Evolutionary conservation across 495 filamentous ascomycete genomes (phyloP), one percentile per base, ranked within the genome.

Genomic region (Cercophora newfieldiana): DNA sequence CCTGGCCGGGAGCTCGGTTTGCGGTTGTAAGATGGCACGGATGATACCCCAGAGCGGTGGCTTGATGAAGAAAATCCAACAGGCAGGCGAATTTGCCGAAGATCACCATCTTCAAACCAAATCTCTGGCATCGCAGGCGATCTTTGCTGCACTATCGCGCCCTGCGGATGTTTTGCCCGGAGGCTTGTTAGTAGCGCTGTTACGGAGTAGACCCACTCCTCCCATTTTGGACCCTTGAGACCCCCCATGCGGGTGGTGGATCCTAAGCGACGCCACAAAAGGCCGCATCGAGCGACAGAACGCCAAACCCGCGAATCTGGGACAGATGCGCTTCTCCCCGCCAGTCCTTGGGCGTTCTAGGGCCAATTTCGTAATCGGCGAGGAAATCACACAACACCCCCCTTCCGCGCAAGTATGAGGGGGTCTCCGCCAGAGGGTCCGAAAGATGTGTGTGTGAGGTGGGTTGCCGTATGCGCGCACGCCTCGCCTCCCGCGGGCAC

Each of bases 241-340:
- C 37, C 31, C 37, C 31, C 58, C 10, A 21, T 24, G 19, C 7
- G 10, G n/a, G 2, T 28, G 5, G 22, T 50, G 33, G 22, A 31
- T 61, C 25, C 24, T 8, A 26, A 19, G 16, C 53, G 25, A 28
- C 47, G 28, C 56, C 61, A 59, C n/a, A 54, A 33, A 29, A 21
- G 50, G 18, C 51, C 25, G 19, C 19, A 63, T 24, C 33, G 30
- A 21, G 60, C 18, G 14, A 24, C n/a, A 29, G 30, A 30, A 61
- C 16, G n/a, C 44, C 55, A 65, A 61, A 44, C 31, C 61, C 44
- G 44, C 54, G 61, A 68, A 61, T 66, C 57, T 61, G 57, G 64
- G 64, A 66, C 48, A 7, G 54, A 31, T 22, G 60, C 60, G 10
- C 18, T 7, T 55, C 33, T 7, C 59, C 37, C 12, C 2, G 37